A percentile compares a stretch with the other conserved stretches of the same genome.
Conservation (phyloP, 768 basidiomycete genomes). For the Mycena rosella region DNA sequence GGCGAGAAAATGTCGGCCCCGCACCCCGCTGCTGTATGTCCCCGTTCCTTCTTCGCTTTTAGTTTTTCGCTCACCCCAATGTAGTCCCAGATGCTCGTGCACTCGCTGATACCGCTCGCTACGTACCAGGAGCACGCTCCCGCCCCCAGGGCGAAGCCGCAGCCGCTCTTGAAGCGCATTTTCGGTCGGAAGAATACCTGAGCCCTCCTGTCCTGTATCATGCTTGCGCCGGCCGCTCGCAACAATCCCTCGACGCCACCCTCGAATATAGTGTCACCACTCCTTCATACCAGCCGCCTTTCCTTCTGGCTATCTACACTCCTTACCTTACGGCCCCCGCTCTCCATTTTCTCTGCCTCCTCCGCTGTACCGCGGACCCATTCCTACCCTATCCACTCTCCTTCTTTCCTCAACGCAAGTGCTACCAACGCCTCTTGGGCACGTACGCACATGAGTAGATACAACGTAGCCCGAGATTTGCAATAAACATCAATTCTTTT, state of each 20-base stretch:
- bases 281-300: conserved; percentile 4
- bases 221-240: neutral
- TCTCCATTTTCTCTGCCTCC: too few relatives aligned
- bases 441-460: too few relatives aligned
- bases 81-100: conserved; percentile 30
- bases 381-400: too few relatives aligned
- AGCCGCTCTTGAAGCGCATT: conserved; percentile 26
- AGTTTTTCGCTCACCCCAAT: neutral
- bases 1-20: conserved; percentile 11
- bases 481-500: too few relatives aligned
- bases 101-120: conserved; percentile 18
- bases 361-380: too few relatives aligned
- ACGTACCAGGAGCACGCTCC: neutral
- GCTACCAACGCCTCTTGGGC: too few relatives aligned
- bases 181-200: conserved; percentile 5
- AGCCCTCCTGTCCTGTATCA: neutral
- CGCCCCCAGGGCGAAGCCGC: neutral
- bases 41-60: too few relatives aligned
- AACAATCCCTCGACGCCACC: neutral
- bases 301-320: neutral
- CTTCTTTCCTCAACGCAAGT: too few relatives aligned
- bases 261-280: neutral
- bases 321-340: neutral
- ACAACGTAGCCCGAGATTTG: too few relatives aligned
- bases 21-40: conserved; percentile 28